phyloP scores from a whole-genome alignment of 352 stramenopile genomes.

The Phytopythium chamaehyphon region DNA sequence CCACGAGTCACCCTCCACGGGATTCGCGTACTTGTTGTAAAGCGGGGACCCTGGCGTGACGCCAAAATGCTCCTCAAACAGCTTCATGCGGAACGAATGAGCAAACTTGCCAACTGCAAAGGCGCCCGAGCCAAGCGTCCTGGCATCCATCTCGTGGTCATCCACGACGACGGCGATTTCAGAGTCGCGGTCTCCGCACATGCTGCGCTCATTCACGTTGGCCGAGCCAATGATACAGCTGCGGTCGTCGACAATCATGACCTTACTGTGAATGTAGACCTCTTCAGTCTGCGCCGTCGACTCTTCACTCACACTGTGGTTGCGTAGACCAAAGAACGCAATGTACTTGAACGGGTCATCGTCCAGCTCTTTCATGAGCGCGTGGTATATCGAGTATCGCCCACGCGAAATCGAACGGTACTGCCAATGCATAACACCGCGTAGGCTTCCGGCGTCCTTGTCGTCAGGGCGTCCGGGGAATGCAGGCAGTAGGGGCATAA shows the following conservation, averaged over 20 bases:
- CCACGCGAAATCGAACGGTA: constrained; percentile 83
- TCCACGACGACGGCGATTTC: constrained; percentile 86
- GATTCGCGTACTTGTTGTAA: constrained; percentile 62
- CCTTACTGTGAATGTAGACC: constrained; percentile 89
- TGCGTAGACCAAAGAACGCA: constrained; percentile 80
- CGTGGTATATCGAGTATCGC: constrained; percentile 79
- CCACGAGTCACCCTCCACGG: constrained; percentile 59
- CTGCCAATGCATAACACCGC: constrained; percentile 87
- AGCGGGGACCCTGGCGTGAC: constrained; percentile 31
- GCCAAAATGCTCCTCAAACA: constrained; percentile 86
- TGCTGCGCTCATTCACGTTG: constrained; percentile 87
- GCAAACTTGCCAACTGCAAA: constrained; percentile 74
- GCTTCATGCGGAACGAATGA: constrained; percentile 84
- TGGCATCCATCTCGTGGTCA: constrained; percentile 60
- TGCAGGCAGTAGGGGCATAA: constrained; percentile 80
- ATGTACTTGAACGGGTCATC: constrained; percentile 86
- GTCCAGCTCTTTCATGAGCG: constrained; percentile 70
- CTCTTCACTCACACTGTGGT: constrained; percentile 34
- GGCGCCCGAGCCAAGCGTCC: constrained; percentile 36
- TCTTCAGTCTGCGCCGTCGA: constrained; percentile 59
- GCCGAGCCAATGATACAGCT: constrained; percentile 77
- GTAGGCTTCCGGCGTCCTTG: constrained; percentile 77
- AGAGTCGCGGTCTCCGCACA: constrained; percentile 84
- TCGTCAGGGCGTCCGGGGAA: constrained; percentile 78
- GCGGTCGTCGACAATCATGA: constrained; percentile 88